A percentile compares a stretch with the other conserved stretches of the same genome.
phyloP scores from a whole-genome alignment of 306 rosid species.

The Prunus mira region DNA sequence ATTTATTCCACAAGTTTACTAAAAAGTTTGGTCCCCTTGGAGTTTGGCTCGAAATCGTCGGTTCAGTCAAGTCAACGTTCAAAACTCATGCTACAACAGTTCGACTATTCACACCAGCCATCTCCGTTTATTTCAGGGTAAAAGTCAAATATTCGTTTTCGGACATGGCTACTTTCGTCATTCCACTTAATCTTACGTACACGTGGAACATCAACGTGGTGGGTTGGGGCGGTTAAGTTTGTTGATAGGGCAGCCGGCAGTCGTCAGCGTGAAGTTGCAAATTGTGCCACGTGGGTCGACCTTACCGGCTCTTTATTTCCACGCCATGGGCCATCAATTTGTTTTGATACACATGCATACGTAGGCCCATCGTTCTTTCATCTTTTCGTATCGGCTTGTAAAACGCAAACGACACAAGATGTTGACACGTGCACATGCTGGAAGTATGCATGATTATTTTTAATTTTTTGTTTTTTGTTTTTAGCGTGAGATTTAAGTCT shows the following conservation, averaged over 20 bases:
- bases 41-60: not conserved
- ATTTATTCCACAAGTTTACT: not conserved
- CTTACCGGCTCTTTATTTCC: not conserved
- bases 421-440: not conserved
- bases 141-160: not conserved
- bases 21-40: not conserved
- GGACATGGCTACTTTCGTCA: not conserved
- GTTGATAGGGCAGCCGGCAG: not conserved
- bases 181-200: not conserved
- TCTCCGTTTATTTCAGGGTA: not conserved
- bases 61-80: not conserved
- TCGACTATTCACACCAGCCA: conserved; percentile 1
- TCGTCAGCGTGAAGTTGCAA: not conserved
- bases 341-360: not conserved
- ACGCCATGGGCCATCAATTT: not conserved
- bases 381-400: not conserved
- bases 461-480: not conserved
- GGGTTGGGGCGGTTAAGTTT: conserved; percentile 14
- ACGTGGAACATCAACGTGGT: not conserved
- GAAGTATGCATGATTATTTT: not conserved
- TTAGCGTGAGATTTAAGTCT: conserved; percentile 1
- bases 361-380: not conserved
- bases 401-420: not conserved
- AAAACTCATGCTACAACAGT: not conserved
- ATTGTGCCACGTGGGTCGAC: not conserved